A percentile compares a stretch with the other conserved stretches of the same genome.
phyloP scores from a whole-genome alignment of 306 rosid genomes.

The Cucurbita moschata region DNA sequence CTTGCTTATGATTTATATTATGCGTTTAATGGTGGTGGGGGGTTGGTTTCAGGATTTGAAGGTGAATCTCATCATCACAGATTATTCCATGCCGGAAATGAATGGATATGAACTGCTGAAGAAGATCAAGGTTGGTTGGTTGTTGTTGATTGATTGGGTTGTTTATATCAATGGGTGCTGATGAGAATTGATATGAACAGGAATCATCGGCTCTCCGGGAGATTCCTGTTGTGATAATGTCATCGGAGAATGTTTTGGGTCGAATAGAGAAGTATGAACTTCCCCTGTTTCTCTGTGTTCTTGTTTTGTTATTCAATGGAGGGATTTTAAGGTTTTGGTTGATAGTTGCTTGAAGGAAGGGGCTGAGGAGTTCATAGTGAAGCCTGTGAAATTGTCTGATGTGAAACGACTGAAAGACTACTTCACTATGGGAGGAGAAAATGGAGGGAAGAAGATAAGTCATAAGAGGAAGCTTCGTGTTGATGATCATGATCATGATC shows the following conservation, averaged over 20 bases:
- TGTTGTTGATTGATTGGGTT: neutral
- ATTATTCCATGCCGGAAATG: slow-evolving; percentile 98
- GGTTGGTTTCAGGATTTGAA: slow-evolving; percentile 42
- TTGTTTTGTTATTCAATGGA: neutral
- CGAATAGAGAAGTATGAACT: slow-evolving; percentile 64
- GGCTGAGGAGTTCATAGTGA: slow-evolving; percentile 76
- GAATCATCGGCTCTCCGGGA: slow-evolving; percentile 75
- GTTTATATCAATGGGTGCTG: neutral
- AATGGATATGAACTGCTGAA: slow-evolving; percentile 88
- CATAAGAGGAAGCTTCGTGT: slow-evolving; percentile 20
- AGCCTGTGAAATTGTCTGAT: slow-evolving; percentile 77
- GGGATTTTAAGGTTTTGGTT: neutral
- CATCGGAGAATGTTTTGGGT: slow-evolving; percentile 77
- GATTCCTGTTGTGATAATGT: slow-evolving; percentile 92
- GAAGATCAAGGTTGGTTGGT: slow-evolving; percentile 63
- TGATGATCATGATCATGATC: slow-evolving; percentile 15
- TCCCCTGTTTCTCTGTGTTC: neutral
- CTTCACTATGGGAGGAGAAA: slow-evolving; percentile 41
- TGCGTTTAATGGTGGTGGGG: neutral
- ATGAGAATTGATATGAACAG: slow-evolving; percentile 26
- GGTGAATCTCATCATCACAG: slow-evolving; percentile 90
- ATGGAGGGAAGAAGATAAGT: slow-evolving; percentile 12
- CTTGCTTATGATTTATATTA: too few species aligned
- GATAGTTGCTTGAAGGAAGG: slow-evolving; percentile 92
- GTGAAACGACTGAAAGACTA: slow-evolving; percentile 55